Percentiles rank a stretch among this genome's conserved stretches.
Evolutionary conservation across 108 stramenopile genomes (phyloP).

Genomic region (Ochromonas danica): DNA sequence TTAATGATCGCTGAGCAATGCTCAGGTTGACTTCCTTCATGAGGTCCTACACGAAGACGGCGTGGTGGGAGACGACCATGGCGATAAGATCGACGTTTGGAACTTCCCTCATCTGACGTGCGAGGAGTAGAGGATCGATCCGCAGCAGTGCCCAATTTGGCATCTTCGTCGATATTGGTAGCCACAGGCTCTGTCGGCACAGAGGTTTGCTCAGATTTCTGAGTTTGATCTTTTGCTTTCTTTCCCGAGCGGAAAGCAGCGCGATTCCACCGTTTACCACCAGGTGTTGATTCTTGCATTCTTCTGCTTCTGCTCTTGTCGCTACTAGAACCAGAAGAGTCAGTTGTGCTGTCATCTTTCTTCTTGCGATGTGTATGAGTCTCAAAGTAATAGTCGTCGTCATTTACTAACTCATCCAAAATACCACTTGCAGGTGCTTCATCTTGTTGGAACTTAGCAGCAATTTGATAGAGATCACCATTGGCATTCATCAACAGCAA

Average conservation of each 20-base stretch:
- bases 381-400: constrained; percentile 6
- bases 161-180: background rate
- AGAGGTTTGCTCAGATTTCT: background rate
- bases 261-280: too few relatives aligned
- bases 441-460: constrained; percentile 1
- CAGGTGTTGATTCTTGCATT: too few relatives aligned
- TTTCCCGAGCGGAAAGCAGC: too few relatives aligned
- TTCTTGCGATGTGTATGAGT: background rate
- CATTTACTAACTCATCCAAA: background rate
- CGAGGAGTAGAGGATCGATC: background rate
- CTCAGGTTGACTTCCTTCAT: background rate
- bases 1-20: constrained; percentile 33
- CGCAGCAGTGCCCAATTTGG: background rate
- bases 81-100: too few relatives aligned
- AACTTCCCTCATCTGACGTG: background rate
- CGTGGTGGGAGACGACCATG: background rate
- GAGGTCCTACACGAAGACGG: background rate
- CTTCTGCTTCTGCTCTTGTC: too few relatives aligned
- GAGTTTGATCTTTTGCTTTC: too few relatives aligned
- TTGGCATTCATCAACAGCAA: constrained; percentile 33
- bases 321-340: too few relatives aligned
- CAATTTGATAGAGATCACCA: constrained; percentile 32
- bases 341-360: too few relatives aligned
- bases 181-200: background rate
- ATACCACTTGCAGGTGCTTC: background rate